A percentile compares a stretch with the other conserved stretches of the same genome.
These are phyloP conservation scores for Ampelocalamus luodianensis DNA, from an alignment of 176 grass and related monocot species.

Conservation along the genomic window DNA sequence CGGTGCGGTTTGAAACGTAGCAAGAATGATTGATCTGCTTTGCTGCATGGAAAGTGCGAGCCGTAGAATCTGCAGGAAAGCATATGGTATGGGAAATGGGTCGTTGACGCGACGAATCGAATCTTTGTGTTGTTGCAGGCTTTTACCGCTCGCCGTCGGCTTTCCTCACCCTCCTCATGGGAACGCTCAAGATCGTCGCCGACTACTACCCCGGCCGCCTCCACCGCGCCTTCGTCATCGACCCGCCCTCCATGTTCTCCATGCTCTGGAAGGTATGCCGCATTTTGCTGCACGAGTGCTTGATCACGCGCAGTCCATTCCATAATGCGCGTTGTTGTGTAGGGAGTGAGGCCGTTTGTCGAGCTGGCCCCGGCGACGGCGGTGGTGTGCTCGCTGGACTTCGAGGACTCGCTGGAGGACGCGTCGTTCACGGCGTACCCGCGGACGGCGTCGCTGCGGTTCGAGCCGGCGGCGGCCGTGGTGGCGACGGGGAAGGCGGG, in stretches of 20 bases:
- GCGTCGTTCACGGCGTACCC: slow-evolving; percentile 78
- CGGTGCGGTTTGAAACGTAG: slow-evolving; percentile 46
- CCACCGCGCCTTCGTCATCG: slow-evolving; percentile 93
- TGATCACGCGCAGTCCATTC: neutral
- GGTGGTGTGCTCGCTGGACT: slow-evolving; percentile 83
- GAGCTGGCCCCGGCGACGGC: slow-evolving; percentile 70
- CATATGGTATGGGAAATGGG: neutral
- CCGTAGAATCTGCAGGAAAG: slow-evolving; percentile 39
- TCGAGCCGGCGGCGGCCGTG: slow-evolving; percentile 51
- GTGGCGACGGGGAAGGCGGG: slow-evolving; percentile 27
- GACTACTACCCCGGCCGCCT: slow-evolving; percentile 96
- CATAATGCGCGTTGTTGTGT: neutral
- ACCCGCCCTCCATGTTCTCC: slow-evolving; percentile 91
- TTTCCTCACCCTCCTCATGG: slow-evolving; percentile 89
- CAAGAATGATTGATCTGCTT: slow-evolving; percentile 34
- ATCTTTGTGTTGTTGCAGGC: slow-evolving; percentile 56
- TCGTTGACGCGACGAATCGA: slow-evolving; percentile 43
- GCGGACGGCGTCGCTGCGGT: slow-evolving; percentile 83
- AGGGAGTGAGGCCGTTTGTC: slow-evolving; percentile 89
- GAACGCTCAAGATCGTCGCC: slow-evolving; percentile 89
- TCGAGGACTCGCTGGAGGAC: slow-evolving; percentile 92
- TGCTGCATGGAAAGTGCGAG: slow-evolving; percentile 5
- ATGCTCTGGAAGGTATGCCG: slow-evolving; percentile 90
- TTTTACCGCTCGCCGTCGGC: slow-evolving; percentile 95
- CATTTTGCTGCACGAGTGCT: neutral